These are phyloP conservation scores for Anthoceros angustus DNA, from an alignment of 225 moss, liverwort and hornwort genomes.

Conservation along the genomic window DNA sequence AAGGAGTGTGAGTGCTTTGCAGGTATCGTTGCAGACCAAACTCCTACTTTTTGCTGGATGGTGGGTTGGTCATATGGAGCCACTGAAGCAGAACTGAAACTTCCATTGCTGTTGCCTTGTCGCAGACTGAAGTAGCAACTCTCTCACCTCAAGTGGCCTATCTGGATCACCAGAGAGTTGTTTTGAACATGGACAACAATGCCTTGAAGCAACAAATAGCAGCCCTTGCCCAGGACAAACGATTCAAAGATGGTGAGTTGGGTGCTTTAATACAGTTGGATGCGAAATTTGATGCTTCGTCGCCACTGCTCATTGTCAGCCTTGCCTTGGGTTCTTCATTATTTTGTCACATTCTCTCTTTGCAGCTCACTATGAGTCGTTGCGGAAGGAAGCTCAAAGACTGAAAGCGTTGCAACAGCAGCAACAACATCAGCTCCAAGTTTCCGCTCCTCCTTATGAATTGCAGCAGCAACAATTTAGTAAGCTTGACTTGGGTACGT, in stretches of 20 bases:
- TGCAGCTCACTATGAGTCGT: conserved; percentile 63
- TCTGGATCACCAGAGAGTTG: conserved; percentile 62
- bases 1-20: conserved; percentile 6
- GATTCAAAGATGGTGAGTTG: conserved; percentile 59
- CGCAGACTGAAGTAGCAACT: conserved; percentile 76
- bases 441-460: conserved; percentile 44
- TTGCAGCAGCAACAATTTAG: conserved; percentile 70
- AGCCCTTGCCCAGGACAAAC: conserved; percentile 43
- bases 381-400: conserved; percentile 63
- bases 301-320: neutral
- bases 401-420: conserved; percentile 48
- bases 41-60: neutral
- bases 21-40: neutral
- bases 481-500: conserved; percentile 60
- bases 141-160: conserved; percentile 79
- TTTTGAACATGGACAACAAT: conserved; percentile 62
- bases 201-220: conserved; percentile 72
- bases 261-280: neutral
- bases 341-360: neutral
- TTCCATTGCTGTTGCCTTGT: neutral
- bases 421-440: conserved; percentile 33
- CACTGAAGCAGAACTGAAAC: neutral
- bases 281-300: too few species aligned
- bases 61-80: neutral
- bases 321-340: neutral